A percentile compares a stretch with the other conserved stretches of the same genome.
These are phyloP conservation scores for Leccinum obscurum DNA, from an alignment of 768 basidiomycete species.

Conservation along the genomic window DNA sequence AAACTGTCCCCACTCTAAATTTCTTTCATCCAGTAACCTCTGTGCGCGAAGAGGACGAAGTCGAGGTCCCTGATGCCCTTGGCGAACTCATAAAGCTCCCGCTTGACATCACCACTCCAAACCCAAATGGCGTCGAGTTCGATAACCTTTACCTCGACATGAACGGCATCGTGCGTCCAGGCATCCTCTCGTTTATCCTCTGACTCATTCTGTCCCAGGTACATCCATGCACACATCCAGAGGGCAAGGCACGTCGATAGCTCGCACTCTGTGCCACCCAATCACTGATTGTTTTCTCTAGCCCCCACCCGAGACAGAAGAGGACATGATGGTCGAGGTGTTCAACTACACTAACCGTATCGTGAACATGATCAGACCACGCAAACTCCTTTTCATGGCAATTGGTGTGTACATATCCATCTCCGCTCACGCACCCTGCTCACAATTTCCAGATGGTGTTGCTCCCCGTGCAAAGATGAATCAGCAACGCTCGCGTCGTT, in stretches of 20 bases:
- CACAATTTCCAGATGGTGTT: constrained; percentile 71
- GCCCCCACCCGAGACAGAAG: constrained; percentile 97
- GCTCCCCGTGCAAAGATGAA: constrained; percentile 99
- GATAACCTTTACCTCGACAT: constrained; percentile 98
- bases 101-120: constrained; percentile 73
- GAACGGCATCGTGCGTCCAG: constrained; percentile 86
- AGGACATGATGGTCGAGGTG: constrained; percentile 98
- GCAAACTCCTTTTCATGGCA: constrained; percentile 97
- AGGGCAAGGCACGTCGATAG: constrained; percentile 70
- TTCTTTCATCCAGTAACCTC: constrained; percentile 51
- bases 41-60: constrained; percentile 84
- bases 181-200: background rate
- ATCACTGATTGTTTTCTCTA: constrained; percentile 30
- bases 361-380: constrained; percentile 94
- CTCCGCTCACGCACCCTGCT: background rate
- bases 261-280: background rate
- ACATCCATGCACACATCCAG: constrained; percentile 98
- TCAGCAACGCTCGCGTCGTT: constrained; percentile 96
- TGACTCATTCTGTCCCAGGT: constrained; percentile 49
- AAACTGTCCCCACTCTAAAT: background rate
- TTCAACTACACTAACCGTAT: constrained; percentile 97
- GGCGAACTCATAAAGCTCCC: constrained; percentile 72
- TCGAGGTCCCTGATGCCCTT: constrained; percentile 62
- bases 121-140: constrained; percentile 95
- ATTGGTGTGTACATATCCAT: constrained; percentile 64